phyloP scores from a whole-genome alignment of 2,329 filamentous ascomycete species.

The Aspergillus novofumigatus region DNA sequence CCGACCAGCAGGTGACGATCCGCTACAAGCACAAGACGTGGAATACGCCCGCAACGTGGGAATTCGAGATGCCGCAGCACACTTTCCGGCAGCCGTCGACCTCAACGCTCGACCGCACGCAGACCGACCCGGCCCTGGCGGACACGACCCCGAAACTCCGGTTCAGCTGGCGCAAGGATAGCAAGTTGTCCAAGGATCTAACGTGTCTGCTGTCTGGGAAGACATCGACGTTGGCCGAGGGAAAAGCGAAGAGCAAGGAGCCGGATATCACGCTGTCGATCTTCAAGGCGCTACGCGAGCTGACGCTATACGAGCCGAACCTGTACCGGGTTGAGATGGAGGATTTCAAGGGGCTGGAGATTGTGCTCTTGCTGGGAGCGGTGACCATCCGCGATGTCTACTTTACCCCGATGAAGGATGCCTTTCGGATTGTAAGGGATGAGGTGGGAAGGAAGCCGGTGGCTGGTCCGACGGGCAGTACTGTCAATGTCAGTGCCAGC shows the following conservation, averaged over 20 bases:
- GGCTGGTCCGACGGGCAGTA: not conserved
- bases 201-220: slow-evolving; percentile 83
- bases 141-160: slow-evolving; percentile 66
- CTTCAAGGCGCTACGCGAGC: slow-evolving; percentile 68
- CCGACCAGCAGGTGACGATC: slow-evolving; percentile 75
- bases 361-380: slow-evolving; percentile 64
- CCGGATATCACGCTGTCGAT: slow-evolving; percentile 94
- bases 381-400: slow-evolving; percentile 60
- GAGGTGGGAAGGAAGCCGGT: not conserved
- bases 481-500: no score
- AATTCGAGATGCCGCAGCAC: slow-evolving; percentile 85
- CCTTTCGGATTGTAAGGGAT: slow-evolving; percentile 53
- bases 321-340: slow-evolving; percentile 86
- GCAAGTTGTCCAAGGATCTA: slow-evolving; percentile 79
- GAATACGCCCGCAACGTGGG: slow-evolving; percentile 77
- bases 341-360: slow-evolving; percentile 87
- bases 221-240: slow-evolving; percentile 57
- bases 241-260: slow-evolving; percentile 76
- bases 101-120: slow-evolving; percentile 71
- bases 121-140: slow-evolving; percentile 55
- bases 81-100: slow-evolving; percentile 77
- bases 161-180: slow-evolving; percentile 87
- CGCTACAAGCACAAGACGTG: slow-evolving; percentile 67
- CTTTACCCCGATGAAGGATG: slow-evolving; percentile 62
- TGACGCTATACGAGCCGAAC: slow-evolving; percentile 93